Base-by-base conservation (phyloP, 2,329 filamentous ascomycete genomes). In the Ceratocystis albifundus region DNA sequence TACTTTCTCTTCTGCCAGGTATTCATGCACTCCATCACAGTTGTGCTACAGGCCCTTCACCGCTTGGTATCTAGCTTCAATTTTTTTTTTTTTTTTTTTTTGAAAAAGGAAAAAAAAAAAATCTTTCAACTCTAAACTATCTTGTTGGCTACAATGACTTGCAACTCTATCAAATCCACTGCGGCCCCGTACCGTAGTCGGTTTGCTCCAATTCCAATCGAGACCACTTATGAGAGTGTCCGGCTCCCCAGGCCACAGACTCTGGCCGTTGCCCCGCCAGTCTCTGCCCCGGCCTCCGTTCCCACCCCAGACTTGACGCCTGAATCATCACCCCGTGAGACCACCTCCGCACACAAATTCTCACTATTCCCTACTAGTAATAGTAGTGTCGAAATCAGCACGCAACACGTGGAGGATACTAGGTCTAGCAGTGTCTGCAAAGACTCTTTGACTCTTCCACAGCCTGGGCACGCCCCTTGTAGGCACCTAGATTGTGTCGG, bases 191-290 rank as follows among this genome's bases (percentile, higher is more conserved):
- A 75, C 79, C 78, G 79, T 69, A 79, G 82, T 72, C 84, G 84
- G 71, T 89, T 89, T 76, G 80, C 78, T 53, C 86, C 87, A 44
- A 81, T 88, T 65, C 87, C 87, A 17, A 83, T 91, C 69, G 88
- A 91, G 74, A 90, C 88, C 7, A 86, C 82, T 1, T 84, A 83
- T 70, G 84, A 84, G 70, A 82, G 83, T 61, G 82, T 79, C 72
- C 78, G 84, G 71, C 71, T 69, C 71, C 75, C 62, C 71, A 41
- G 17, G 3, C 59, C 66, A 53, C 62, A 45, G 30, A 5, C 63
- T n/a, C 12, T 59, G 32, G 36, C 25, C 50, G 61, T 15, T n/a
- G 10, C 36, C 10, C 36, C 36, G 36, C 36, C 12, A 15, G 36
- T 12, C 36, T 41, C 36, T 12, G 36, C 12, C 36, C 66, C 32